Percentiles rank a stretch among this genome's conserved stretches.
Evolutionary conservation across 108 stramenopile genomes (phyloP).

Genomic region (Licmophora abbreviata): DNA sequence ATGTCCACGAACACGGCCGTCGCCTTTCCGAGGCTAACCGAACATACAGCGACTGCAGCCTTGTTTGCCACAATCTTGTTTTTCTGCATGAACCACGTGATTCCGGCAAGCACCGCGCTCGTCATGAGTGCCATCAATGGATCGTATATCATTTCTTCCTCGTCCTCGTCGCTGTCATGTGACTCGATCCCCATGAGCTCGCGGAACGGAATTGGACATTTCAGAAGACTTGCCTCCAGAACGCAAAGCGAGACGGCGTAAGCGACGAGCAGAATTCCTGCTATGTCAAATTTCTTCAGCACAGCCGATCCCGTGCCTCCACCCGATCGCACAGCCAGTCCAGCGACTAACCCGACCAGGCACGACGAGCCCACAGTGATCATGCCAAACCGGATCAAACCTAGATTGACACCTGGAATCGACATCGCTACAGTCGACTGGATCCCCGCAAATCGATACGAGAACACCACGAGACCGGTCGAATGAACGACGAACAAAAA

Average conservation of each 20-base stretch:
- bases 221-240: conserved; percentile 51
- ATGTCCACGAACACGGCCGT: conserved; percentile 51
- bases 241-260: conserved; percentile 34
- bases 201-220: conserved; percentile 32
- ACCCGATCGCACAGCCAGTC: conserved; percentile 47
- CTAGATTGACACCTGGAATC: conserved; percentile 28
- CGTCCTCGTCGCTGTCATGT: conserved; percentile 37
- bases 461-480: conserved; percentile 36
- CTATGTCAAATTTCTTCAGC: conserved; percentile 46
- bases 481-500: conserved; percentile 69
- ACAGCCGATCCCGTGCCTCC: conserved; percentile 40
- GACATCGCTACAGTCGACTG: conserved; percentile 33
- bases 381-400: conserved; percentile 46
- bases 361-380: conserved; percentile 29
- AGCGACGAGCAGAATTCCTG: conserved; percentile 34
- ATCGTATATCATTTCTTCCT: conserved; percentile 48
- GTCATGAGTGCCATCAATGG: conserved; percentile 38
- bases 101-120: conserved; percentile 22
- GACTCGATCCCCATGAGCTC: conserved; percentile 26
- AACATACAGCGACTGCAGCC: conserved; percentile 19
- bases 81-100: conserved; percentile 23
- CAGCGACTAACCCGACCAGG: conserved; percentile 41
- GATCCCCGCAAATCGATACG: conserved; percentile 65
- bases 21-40: conserved; percentile 50
- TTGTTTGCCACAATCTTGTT: conserved; percentile 29